Evolutionary conservation across 139 green algal species (phyloP).

Genomic region (Zygnema circumcarinatum): DNA sequence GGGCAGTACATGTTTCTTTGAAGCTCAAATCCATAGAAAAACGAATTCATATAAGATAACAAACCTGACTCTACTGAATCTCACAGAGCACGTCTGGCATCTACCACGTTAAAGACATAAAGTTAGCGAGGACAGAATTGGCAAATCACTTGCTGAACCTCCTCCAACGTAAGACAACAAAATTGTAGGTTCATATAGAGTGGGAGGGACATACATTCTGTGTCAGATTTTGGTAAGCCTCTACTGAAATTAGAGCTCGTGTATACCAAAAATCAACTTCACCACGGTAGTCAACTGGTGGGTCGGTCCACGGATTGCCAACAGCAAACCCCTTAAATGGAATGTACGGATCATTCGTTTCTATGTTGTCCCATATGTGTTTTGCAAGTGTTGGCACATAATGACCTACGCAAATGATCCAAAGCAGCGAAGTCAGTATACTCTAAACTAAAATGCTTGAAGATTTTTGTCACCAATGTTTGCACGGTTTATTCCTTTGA

Average conservation of each 20-base stretch:
- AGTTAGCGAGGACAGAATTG: too few species aligned
- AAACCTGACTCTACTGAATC: too few species aligned
- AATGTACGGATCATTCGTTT: slow-evolving; percentile 1
- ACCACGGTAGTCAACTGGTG: neutral
- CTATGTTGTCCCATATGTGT: slow-evolving; percentile 7
- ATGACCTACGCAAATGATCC: slow-evolving; percentile 16
- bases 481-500: neutral
- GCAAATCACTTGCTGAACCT: too few species aligned
- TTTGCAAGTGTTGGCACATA: slow-evolving; percentile 40
- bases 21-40: too few species aligned
- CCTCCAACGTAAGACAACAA: too few species aligned
- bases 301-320: slow-evolving; percentile 15
- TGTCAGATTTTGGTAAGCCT: neutral
- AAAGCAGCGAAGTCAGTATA: neutral
- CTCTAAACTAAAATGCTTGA: too few species aligned
- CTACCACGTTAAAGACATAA: too few species aligned
- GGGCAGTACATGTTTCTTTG: too few species aligned
- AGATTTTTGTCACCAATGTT: neutral
- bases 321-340: slow-evolving; percentile 33
- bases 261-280: slow-evolving; percentile 18
- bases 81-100: too few species aligned
- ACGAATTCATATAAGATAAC: too few species aligned
- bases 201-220: slow-evolving; percentile 1
- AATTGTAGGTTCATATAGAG: too few species aligned
- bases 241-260: slow-evolving; percentile 8